Percentiles rank a stretch among this genome's conserved stretches.
Evolutionary conservation across 176 grass and related monocot species (phyloP).

Genomic region (Saccharum officinarum): DNA sequence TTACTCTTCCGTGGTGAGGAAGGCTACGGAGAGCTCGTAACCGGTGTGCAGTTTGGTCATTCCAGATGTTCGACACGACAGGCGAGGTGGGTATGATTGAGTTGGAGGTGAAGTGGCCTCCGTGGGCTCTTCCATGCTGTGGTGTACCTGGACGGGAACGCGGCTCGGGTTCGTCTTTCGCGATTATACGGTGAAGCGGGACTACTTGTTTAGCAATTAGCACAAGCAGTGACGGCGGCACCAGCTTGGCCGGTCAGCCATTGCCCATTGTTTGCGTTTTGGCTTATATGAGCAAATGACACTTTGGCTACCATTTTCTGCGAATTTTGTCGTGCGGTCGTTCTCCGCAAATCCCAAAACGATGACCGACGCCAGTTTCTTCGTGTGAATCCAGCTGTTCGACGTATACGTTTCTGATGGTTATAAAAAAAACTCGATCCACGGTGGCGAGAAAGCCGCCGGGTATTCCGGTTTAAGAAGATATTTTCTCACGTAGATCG

Average conservation of each 20-base stretch:
- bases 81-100: not conserved
- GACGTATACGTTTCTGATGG: not conserved
- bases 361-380: not conserved
- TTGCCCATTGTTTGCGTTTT: not conserved
- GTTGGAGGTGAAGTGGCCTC: not conserved
- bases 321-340: not conserved
- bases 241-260: not conserved
- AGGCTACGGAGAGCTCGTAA: not conserved
- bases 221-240: not conserved
- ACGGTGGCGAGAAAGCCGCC: no score
- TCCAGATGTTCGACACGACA: not conserved
- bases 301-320: not conserved
- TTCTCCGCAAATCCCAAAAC: not conserved
- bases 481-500: no score
- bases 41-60: slow-evolving; percentile 5
- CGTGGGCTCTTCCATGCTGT: not conserved
- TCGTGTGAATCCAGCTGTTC: not conserved
- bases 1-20: not conserved
- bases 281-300: not conserved
- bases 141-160: slow-evolving; percentile 42
- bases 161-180: not conserved
- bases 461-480: no score
- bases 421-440: no score
- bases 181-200: slow-evolving; percentile 5
- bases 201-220: not conserved